phyloP scores from a whole-genome alignment of 2,329 filamentous ascomycete genomes.

The Seiridium unicorne region DNA sequence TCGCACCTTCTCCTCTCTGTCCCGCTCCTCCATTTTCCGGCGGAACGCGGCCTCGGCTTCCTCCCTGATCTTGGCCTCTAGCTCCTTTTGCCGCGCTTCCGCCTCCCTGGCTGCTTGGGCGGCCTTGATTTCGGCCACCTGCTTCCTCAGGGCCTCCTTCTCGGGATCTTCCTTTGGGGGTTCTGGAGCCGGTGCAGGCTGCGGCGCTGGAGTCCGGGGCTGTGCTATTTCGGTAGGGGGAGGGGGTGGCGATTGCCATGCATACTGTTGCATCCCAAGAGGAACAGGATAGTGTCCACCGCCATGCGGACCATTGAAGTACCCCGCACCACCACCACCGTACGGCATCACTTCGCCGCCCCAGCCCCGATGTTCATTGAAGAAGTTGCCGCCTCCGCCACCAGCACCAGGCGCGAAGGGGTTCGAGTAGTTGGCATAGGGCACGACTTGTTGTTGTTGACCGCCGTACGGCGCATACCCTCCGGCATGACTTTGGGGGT shows the following conservation, averaged over 20 bases:
- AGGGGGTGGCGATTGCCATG: constrained; percentile 34
- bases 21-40: constrained; percentile 39
- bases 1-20: constrained; percentile 30
- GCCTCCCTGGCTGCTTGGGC: constrained; percentile 45
- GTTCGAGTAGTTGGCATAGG: constrained; percentile 35
- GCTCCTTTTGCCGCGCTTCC: constrained; percentile 40
- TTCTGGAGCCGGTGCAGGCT: constrained; percentile 10
- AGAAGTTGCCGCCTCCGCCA: constrained; percentile 41
- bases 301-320: constrained; percentile 37
- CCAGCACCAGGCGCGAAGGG: constrained; percentile 26
- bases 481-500: constrained; percentile 47
- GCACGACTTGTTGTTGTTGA: constrained; percentile 31
- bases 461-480: constrained; percentile 37
- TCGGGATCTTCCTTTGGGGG: constrained; percentile 45
- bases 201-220: constrained; percentile 17
- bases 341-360: constrained; percentile 33
- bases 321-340: constrained; percentile 31
- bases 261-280: constrained; percentile 53
- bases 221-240: constrained; percentile 27
- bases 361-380: constrained; percentile 27
- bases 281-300: constrained; percentile 26
- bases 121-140: constrained; percentile 51
- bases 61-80: constrained; percentile 41
- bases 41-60: constrained; percentile 45
- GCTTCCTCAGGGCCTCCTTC: constrained; percentile 59